Percentiles rank a stretch among this genome's conserved stretches.
These are phyloP conservation scores for Serendipita sp. DNA, from an alignment of 768 basidiomycete genomes.

Conservation along the genomic window DNA sequence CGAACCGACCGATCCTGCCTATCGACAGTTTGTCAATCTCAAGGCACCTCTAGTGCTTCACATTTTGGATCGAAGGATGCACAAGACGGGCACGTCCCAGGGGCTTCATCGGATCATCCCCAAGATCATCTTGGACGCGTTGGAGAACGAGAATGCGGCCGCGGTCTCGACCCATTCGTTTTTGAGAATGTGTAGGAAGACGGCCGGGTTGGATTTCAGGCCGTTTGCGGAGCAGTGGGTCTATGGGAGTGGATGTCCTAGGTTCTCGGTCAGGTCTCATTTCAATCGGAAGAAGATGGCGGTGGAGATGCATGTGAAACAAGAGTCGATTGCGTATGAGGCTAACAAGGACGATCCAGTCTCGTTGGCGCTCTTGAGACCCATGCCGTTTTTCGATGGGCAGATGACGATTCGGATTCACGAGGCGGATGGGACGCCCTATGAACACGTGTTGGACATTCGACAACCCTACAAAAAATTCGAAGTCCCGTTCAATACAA, in stretches of 20 bases:
- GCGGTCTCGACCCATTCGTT: slow-evolving; percentile 80
- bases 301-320: slow-evolving; percentile 88
- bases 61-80: slow-evolving; percentile 83
- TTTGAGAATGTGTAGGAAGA: slow-evolving; percentile 80
- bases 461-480: slow-evolving; percentile 78
- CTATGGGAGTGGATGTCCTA: slow-evolving; percentile 90
- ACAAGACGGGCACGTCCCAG: slow-evolving; percentile 88
- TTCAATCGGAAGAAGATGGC: slow-evolving; percentile 98
- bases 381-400: slow-evolving; percentile 87
- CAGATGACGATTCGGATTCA: slow-evolving; percentile 98
- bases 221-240: slow-evolving; percentile 99
- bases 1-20: slow-evolving; percentile 69
- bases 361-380: slow-evolving; percentile 52
- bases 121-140: slow-evolving; percentile 84
- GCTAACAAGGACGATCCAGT: slow-evolving; percentile 52
- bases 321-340: slow-evolving; percentile 65
- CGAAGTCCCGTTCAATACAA: slow-evolving; percentile 96
- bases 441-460: slow-evolving; percentile 94
- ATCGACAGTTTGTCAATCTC: slow-evolving; percentile 78
- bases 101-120: slow-evolving; percentile 90
- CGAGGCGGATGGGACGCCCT: slow-evolving; percentile 97
- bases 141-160: slow-evolving; percentile 76
- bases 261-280: slow-evolving; percentile 73
- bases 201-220: slow-evolving; percentile 77
- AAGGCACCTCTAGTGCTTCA: slow-evolving; percentile 94